These are phyloP conservation scores for Plasmopara viticola DNA, from an alignment of 352 stramenopile genomes.

Conservation along the genomic window DNA sequence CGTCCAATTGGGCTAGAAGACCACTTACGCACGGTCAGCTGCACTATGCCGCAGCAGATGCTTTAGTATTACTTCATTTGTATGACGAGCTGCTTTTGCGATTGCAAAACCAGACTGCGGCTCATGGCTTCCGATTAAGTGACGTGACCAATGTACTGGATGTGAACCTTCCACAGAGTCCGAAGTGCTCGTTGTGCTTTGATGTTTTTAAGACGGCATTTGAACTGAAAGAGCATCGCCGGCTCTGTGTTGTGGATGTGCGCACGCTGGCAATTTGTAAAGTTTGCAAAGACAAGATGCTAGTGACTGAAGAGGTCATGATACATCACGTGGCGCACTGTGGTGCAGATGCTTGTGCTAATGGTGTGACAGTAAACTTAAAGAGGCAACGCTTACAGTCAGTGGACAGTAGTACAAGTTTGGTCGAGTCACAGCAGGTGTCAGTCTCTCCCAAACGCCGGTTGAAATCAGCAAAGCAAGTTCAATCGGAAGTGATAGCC, in stretches of 20 bases:
- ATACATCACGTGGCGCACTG: slow-evolving; percentile 38
- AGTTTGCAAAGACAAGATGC: slow-evolving; percentile 39
- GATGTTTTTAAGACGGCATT: slow-evolving; percentile 26
- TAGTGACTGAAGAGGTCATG: slow-evolving; percentile 38
- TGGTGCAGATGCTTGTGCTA: slow-evolving; percentile 10
- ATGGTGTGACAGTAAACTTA: slow-evolving; percentile 13
- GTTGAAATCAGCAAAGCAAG: slow-evolving; percentile 10
- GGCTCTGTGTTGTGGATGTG: slow-evolving; percentile 33
- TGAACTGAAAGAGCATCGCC: slow-evolving; percentile 42
- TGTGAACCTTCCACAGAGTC: slow-evolving; percentile 33
- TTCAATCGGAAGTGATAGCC: neutral
- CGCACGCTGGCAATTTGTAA: slow-evolving; percentile 36
- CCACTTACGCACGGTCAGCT: slow-evolving; percentile 49
- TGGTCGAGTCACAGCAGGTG: no score
- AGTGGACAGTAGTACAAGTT: slow-evolving; percentile 5
- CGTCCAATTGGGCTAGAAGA: slow-evolving; percentile 69
- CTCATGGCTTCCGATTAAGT: slow-evolving; percentile 36
- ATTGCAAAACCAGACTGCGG: slow-evolving; percentile 18
- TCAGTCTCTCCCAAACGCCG: slow-evolving; percentile 12
- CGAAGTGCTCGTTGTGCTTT: slow-evolving; percentile 58
- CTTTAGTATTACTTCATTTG: slow-evolving; percentile 63
- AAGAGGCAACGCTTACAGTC: slow-evolving; percentile 28
- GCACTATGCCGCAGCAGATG: slow-evolving; percentile 67
- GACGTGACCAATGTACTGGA: slow-evolving; percentile 55
- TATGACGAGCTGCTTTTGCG: slow-evolving; percentile 48